phyloP scores from a whole-genome alignment of 208 protist genomes.

The Acanthamoeba triangularis region DNA sequence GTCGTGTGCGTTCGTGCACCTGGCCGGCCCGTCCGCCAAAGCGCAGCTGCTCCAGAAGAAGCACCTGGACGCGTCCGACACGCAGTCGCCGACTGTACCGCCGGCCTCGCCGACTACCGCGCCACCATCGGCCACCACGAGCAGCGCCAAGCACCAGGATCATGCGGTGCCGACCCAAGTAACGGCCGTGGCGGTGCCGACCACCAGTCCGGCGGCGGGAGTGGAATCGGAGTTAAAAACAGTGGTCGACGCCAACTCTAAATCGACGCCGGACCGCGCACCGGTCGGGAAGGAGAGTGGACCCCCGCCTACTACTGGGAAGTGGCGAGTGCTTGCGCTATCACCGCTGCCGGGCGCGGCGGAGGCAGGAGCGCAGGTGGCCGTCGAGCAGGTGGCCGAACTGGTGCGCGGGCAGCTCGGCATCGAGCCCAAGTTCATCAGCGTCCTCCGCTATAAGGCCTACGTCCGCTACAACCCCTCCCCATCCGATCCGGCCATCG shows the following conservation, averaged over 20 bases:
- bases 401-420: neutral
- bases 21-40: neutral
- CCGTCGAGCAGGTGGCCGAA: neutral
- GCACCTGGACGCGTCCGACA: neutral
- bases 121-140: no score
- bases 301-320: no score
- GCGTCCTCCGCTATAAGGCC: neutral
- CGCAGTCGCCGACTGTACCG: neutral
- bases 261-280: no score
- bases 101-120: neutral
- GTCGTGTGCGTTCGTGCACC: neutral
- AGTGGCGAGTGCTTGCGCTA: neutral
- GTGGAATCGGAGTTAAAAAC: no score
- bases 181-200: no score
- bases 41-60: neutral
- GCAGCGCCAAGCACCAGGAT: neutral
- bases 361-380: no score
- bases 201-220: no score
- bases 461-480: neutral
- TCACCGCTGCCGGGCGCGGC: neutral
- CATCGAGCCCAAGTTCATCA: neutral
- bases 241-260: no score
- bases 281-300: no score
- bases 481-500: neutral
- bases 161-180: neutral